Base-by-base conservation (phyloP, 208 protist genomes). In the Blastocrithidia nonstop region DNA sequence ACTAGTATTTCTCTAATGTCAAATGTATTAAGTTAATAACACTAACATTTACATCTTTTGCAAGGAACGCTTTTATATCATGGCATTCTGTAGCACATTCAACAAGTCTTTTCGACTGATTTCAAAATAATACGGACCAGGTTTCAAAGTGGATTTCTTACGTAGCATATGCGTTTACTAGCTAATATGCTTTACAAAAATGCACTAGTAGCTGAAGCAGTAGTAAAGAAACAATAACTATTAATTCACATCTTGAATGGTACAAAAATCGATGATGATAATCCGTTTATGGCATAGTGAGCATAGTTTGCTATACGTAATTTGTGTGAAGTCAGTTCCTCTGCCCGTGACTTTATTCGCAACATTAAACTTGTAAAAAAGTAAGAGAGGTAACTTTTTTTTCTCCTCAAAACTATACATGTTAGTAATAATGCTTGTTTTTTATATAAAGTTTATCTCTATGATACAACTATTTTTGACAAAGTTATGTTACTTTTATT, bases 201-300 rank as follows among this genome's bases (percentile, higher is more conserved):
- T 46, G 23, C 52, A 21, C 55, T 54, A 21, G 49, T 66, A 1
- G 69, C 50, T 43, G 43, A 50, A 0, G 47, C 66, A 9, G 41
- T 88, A 26, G 63, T 54, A 3, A 36, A 26, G 19, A 48, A 77
- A 50, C 49, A 65, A n/a, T 17, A 44, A 22, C 48, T 88, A 24
- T 58, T 92, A 8, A 49, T 46, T 9, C 44, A 57, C 20, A 54
- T 89, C 35, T 66, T 94, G 6, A 71, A 59, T 1, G 66, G 66
- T 6, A 90, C 81, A 9, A 61, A 69, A 6, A 74, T 89, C 43
- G 85, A 94, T 45, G 78, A 80, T 38, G 85, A 94, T 24, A 94
- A 94, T 48, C 76, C 85, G 11, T 74, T 78, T 13, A 80, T 90
- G 66, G 74, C 70, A 1, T 75, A 94, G 50, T 94, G 85, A 81